A percentile compares a stretch with the other conserved stretches of the same genome.
These are phyloP conservation scores for Clonostachys solani DNA, from an alignment of 2,329 filamentous ascomycete species.

Conservation along the genomic window DNA sequence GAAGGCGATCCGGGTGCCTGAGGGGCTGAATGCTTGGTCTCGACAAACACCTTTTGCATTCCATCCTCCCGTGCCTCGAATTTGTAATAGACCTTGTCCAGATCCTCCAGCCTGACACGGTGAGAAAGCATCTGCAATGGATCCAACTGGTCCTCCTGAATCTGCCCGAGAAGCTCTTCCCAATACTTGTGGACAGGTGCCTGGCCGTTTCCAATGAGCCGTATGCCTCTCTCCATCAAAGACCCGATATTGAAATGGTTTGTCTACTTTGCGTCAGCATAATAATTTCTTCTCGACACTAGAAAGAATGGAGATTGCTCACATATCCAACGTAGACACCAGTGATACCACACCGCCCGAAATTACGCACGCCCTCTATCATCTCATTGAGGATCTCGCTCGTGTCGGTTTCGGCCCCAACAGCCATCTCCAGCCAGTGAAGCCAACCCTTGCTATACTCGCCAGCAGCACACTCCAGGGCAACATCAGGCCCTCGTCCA, in stretches of 20 bases:
- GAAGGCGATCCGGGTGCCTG: slow-evolving; percentile 34
- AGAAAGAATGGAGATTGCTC: slow-evolving; percentile 14
- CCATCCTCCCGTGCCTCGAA: slow-evolving; percentile 59
- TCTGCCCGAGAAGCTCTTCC: slow-evolving; percentile 67
- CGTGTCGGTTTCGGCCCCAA: slow-evolving; percentile 79
- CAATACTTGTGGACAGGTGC: slow-evolving; percentile 80
- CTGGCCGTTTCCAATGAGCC: slow-evolving; percentile 65
- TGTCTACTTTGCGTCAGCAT: slow-evolving; percentile 36
- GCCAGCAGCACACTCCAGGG: slow-evolving; percentile 61
- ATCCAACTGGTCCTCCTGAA: slow-evolving; percentile 66
- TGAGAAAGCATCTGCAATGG: slow-evolving; percentile 79
- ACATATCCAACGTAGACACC: slow-evolving; percentile 63
- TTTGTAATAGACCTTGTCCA: slow-evolving; percentile 60
- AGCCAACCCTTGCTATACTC: slow-evolving; percentile 60
- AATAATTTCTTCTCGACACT: neutral
- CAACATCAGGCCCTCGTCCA: slow-evolving; percentile 69
- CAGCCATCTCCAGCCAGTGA: slow-evolving; percentile 51
- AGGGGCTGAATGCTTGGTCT: slow-evolving; percentile 53
- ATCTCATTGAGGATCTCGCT: slow-evolving; percentile 78
- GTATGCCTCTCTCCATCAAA: slow-evolving; percentile 82
- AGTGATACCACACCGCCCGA: slow-evolving; percentile 71
- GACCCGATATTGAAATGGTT: slow-evolving; percentile 83
- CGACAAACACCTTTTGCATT: slow-evolving; percentile 77
- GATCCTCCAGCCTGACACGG: slow-evolving; percentile 69
- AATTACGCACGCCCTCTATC: slow-evolving; percentile 69